These are phyloP conservation scores for Exophiala phaeomuriformis DNA, from an alignment of 2,329 filamentous ascomycete species.

Conservation along the genomic window DNA sequence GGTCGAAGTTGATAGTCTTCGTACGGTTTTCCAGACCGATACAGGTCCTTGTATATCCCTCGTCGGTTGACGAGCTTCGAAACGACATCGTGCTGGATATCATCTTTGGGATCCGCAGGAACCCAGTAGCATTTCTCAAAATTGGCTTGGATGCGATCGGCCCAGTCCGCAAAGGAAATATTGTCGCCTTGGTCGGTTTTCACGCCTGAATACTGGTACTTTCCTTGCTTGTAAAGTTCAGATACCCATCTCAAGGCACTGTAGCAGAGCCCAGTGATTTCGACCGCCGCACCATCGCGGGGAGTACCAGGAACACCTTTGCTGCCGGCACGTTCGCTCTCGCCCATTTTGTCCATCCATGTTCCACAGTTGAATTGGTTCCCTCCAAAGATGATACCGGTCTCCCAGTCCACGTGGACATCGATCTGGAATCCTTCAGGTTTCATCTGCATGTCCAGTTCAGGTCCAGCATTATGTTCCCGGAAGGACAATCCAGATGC, in stretches of 20 bases:
- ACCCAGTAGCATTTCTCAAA: slow-evolving; percentile 93
- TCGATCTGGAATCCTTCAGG: slow-evolving; percentile 87
- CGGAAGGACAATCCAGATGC: slow-evolving; percentile 84
- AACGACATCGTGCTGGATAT: slow-evolving; percentile 73
- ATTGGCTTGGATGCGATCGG: slow-evolving; percentile 66
- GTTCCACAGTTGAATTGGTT: slow-evolving; percentile 94
- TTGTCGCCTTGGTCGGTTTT: slow-evolving; percentile 54
- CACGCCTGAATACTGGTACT: slow-evolving; percentile 68
- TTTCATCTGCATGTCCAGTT: slow-evolving; percentile 87
- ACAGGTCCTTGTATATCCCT: slow-evolving; percentile 97
- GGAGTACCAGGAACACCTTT: slow-evolving; percentile 96
- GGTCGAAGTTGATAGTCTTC: slow-evolving; percentile 94
- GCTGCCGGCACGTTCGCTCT: slow-evolving; percentile 79
- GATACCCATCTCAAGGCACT: slow-evolving; percentile 78
- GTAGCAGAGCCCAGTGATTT: slow-evolving; percentile 90
- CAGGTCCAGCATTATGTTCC: slow-evolving; percentile 85
- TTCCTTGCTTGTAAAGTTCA: slow-evolving; percentile 57
- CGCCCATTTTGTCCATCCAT: slow-evolving; percentile 99
- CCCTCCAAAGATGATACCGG: slow-evolving; percentile 85
- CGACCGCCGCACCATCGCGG: slow-evolving; percentile 86
- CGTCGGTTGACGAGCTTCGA: slow-evolving; percentile 72
- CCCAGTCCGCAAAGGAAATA: slow-evolving; percentile 73
- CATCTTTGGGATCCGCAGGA: slow-evolving; percentile 58
- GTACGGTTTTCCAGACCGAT: slow-evolving; percentile 87
- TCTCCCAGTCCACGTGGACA: slow-evolving; percentile 83